Conservation (phyloP, 768 basidiomycete genomes). For the Fibroporia radiculosa region DNA sequence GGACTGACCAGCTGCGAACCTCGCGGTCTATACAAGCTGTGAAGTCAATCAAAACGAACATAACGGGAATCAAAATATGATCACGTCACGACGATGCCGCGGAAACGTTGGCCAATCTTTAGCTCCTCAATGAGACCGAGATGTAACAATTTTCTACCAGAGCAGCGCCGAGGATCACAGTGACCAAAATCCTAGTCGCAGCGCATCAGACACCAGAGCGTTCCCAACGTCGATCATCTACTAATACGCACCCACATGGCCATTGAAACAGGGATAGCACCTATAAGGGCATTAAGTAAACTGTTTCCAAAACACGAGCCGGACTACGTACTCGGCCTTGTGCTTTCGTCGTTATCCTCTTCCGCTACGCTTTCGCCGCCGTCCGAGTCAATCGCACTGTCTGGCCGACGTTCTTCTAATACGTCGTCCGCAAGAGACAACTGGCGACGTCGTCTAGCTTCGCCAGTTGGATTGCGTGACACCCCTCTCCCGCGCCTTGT, state of each 20-base stretch:
- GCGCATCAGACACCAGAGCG: no score
- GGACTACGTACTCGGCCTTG: not conserved
- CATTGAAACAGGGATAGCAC: conserved; percentile 52
- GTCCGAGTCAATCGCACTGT: conserved; percentile 46
- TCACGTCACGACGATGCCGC: conserved; percentile 92
- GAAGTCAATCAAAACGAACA: conserved; percentile 1
- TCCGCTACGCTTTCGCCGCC: conserved; percentile 26
- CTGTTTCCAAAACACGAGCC: not conserved
- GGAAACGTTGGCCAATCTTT: conserved; percentile 76
- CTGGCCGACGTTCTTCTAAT: conserved; percentile 40
- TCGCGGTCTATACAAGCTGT: conserved; percentile 55
- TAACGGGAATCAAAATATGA: conserved; percentile 20
- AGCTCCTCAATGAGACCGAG: conserved; percentile 81
- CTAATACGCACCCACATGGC: conserved; percentile 91
- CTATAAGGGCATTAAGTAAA: not conserved
- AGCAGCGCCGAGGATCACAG: conserved; percentile 84
- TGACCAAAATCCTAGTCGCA: conserved; percentile 89
- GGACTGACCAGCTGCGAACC: conserved; percentile 74
- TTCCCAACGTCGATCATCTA: no score
- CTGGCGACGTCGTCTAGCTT: conserved; percentile 29
- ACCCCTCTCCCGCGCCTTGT: not conserved
- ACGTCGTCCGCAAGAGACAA: conserved; percentile 11
- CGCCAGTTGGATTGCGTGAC: not conserved
- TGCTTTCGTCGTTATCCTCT: conserved; percentile 8
- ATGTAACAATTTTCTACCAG: conserved; percentile 86